phyloP scores from a whole-genome alignment of 1,284 basidiomycete genomes.

The Fomes fomentarius region DNA sequence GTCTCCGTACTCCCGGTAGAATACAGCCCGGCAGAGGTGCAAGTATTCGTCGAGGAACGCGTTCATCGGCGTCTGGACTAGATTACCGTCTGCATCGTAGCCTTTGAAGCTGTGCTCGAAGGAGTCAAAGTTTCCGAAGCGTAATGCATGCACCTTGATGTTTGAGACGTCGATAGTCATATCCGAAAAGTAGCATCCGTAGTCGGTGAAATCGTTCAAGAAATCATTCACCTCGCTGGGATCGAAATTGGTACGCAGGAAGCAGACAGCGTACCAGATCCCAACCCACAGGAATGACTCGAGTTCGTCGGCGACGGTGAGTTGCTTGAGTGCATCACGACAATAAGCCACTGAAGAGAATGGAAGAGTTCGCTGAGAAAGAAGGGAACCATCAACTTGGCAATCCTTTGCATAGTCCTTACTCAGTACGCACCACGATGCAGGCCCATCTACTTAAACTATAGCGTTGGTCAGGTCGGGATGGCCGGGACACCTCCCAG shows the following conservation, averaged over 20 bases:
- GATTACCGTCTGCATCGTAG: no score
- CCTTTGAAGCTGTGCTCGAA: neutral
- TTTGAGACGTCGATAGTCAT: no score
- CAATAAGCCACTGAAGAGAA: neutral
- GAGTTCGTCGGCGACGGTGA: slow-evolving; percentile 9
- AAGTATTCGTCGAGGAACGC: neutral
- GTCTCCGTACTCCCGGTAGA: neutral
- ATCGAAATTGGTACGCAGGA: slow-evolving; percentile 1
- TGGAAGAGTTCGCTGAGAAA: neutral
- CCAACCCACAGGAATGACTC: slow-evolving; percentile 14
- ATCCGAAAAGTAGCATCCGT: no score
- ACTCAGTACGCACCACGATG: neutral
- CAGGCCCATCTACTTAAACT: no score
- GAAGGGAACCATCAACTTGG: no score
- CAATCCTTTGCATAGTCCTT: no score
- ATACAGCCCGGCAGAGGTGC: neutral
- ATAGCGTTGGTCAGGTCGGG: no score
- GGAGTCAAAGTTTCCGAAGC: no score
- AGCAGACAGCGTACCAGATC: neutral
- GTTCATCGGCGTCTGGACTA: neutral
- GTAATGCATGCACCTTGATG: no score
- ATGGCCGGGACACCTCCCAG: slow-evolving; percentile 1
- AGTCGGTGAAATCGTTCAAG: neutral
- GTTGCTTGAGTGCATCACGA: neutral
- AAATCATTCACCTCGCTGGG: neutral